Base-by-base conservation (phyloP, 106 monocot genomes). In the Allium sativum region DNA sequence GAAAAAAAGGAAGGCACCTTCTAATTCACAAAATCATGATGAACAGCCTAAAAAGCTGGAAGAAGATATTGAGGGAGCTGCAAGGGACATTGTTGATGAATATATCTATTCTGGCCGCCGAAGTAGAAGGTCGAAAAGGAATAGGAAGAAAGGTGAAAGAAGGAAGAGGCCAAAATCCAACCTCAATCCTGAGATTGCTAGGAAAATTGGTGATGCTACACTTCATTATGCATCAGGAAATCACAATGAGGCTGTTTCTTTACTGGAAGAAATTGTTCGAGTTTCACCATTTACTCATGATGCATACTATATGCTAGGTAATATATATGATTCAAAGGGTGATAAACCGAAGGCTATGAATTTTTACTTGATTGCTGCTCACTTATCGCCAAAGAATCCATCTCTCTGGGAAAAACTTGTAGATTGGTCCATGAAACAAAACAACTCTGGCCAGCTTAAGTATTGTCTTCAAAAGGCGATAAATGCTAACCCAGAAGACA, bases 391-490 rank as follows among this genome's bases (percentile, higher is more conserved):
- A 40, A 98, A 98, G 74, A 92, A 98, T 78, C 65, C 80, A 62
- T 77, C 82, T 74, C 58, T 98, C 12, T 98, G 98, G 98, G 87
- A 81, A 64, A 81, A 85, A 67, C 98, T 98, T 59, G 58, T 98
- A 58, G 63, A 75, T 8, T 92, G 87, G 98, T 91, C 98, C 48
- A 92, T 88, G 81, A 82, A 91, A 66, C 65, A 82, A 59, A 75
- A 74, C 55, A 81, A 92, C 71, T 73, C 72, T 54, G 85, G 86
- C 42, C 87, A 85, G 56, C 69, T 71, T 63, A 88, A 71, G 44
- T 81, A 88, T 71, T 98, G 91, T 70, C 82, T 98, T 73, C 76
- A 72, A 57, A 98, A 92, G 74, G 98, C 92, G 58, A 92, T 92
- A 65, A 80, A 71, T 65, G 91, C 98, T 58, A 92, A 98, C 66